These are phyloP conservation scores for Tulasnella sp. DNA, from an alignment of 768 basidiomycete genomes.

Conservation along the genomic window DNA sequence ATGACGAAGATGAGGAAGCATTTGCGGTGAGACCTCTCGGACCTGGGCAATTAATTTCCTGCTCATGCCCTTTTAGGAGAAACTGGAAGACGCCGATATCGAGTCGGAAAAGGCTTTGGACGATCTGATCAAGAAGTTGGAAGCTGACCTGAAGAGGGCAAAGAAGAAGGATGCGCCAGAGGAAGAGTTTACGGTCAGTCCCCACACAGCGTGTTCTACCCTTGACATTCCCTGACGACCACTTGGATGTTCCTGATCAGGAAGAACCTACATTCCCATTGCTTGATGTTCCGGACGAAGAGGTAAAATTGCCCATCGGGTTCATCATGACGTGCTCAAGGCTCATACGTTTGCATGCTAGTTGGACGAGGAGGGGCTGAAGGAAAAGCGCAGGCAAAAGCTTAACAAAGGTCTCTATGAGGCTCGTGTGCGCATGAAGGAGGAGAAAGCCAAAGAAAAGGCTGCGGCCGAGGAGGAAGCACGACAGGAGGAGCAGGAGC, in stretches of 20 bases:
- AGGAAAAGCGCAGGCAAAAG: slow-evolving; percentile 92
- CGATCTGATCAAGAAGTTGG: slow-evolving; percentile 80
- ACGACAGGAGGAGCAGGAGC: slow-evolving; percentile 66
- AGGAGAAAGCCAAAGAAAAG: slow-evolving; percentile 82
- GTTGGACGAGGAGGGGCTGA: slow-evolving; percentile 86
- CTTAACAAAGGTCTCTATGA: slow-evolving; percentile 92
- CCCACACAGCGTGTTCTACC: not conserved
- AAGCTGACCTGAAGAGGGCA: slow-evolving; percentile 66
- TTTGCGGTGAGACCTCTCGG: slow-evolving; percentile 36
- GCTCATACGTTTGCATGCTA: slow-evolving; percentile 33
- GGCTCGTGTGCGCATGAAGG: slow-evolving; percentile 73
- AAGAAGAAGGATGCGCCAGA: slow-evolving; percentile 77
- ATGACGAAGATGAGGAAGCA: slow-evolving; percentile 61
- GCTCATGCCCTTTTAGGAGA: not conserved
- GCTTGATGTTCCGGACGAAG: slow-evolving; percentile 84
- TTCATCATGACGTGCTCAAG: not conserved
- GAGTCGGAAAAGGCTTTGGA: slow-evolving; percentile 53
- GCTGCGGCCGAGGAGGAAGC: slow-evolving; percentile 62
- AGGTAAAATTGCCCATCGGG: slow-evolving; percentile 49
- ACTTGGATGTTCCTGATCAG: slow-evolving; percentile 34
- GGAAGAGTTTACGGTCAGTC: slow-evolving; percentile 54
- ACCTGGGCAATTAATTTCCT: not conserved
- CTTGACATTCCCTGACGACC: not conserved
- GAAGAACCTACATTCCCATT: slow-evolving; percentile 87
- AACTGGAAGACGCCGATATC: slow-evolving; percentile 57